Percentiles rank a stretch among this genome's conserved stretches.
These are phyloP conservation scores for Colletotrichum tabaci DNA, from an alignment of 2,329 filamentous ascomycete genomes.

Conservation along the genomic window DNA sequence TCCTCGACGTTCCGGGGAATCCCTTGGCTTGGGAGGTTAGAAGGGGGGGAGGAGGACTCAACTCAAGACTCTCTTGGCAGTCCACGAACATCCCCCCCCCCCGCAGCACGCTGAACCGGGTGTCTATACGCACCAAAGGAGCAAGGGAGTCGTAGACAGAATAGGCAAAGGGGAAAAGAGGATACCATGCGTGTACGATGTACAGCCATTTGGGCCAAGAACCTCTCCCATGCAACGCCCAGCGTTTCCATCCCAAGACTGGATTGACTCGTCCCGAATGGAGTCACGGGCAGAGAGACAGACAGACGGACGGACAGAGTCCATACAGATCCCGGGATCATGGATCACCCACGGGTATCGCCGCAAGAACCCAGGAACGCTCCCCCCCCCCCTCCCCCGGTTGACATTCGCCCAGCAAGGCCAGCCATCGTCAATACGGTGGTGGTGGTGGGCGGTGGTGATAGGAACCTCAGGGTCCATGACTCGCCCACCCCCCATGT, in stretches of 20 bases:
- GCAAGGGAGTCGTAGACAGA: neutral
- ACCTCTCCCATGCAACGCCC: conserved; percentile 4
- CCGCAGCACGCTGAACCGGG: conserved; percentile 32
- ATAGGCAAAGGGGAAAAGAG: neutral
- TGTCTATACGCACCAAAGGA: neutral
- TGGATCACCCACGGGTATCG: neutral
- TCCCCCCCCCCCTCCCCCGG: neutral
- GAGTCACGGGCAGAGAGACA: neutral
- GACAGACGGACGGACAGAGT: neutral
- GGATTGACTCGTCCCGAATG: conserved; percentile 35
- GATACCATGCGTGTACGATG: neutral
- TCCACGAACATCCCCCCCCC: conserved; percentile 32
- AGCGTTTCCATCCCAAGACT: conserved; percentile 3
- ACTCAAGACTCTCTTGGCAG: neutral
- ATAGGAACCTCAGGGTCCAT: conserved; percentile 8
- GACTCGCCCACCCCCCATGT: conserved; percentile 8
- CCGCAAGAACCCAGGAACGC: neutral
- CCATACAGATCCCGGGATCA: conserved; percentile 10
- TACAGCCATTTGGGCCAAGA: neutral
- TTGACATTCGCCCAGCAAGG: conserved; percentile 30
- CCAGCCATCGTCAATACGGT: conserved; percentile 28
- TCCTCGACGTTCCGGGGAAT: neutral
- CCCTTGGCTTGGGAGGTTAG: neutral
- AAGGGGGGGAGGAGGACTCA: too few relatives aligned
- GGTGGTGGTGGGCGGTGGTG: neutral